phyloP scores from a whole-genome alignment of 2,329 filamentous ascomycete genomes.

The Alternaria tenuissima region DNA sequence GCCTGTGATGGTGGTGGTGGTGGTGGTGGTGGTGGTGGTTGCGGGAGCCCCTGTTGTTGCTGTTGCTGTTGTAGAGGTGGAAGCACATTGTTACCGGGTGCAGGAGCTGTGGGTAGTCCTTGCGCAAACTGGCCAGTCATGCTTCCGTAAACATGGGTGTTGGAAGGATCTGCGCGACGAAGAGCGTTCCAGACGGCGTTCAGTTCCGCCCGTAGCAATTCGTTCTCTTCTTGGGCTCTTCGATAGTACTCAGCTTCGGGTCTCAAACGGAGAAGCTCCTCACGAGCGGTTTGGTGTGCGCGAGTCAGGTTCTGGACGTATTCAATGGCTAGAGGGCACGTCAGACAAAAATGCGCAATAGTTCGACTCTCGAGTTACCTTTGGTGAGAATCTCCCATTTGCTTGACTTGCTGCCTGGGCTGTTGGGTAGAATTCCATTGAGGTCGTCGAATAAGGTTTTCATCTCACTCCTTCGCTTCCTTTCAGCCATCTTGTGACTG shows the following conservation, averaged over 20 bases:
- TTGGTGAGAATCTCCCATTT: constrained; percentile 92
- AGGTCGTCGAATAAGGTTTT: constrained; percentile 86
- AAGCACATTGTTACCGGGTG: constrained; percentile 41
- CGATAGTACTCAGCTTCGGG: constrained; percentile 55
- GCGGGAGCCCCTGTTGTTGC: constrained; percentile 16
- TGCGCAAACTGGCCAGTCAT: constrained; percentile 56
- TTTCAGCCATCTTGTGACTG: constrained; percentile 84
- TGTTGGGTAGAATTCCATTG: constrained; percentile 79
- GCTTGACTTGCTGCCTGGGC: constrained; percentile 82
- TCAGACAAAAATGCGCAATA: constrained; percentile 14
- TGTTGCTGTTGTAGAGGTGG: constrained; percentile 52
- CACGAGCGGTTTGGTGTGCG: constrained; percentile 50
- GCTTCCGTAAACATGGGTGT: constrained; percentile 58
- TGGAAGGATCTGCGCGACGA: constrained; percentile 56
- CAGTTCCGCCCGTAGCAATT: constrained; percentile 57
- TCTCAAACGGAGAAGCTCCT: constrained; percentile 54
- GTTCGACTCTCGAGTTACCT: constrained; percentile 63
- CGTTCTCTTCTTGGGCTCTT: constrained; percentile 57
- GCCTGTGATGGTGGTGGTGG: constrained; percentile 43
- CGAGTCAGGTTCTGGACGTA: constrained; percentile 55
- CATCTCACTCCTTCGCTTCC: constrained; percentile 86
- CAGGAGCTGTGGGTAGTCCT: constrained; percentile 44
- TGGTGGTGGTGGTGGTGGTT: constrained; percentile 41
- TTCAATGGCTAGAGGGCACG: constrained; percentile 55
- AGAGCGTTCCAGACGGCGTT: constrained; percentile 57